Base-by-base conservation (phyloP, 306 rosid genomes). In the Echinosophora koreensis region DNA sequence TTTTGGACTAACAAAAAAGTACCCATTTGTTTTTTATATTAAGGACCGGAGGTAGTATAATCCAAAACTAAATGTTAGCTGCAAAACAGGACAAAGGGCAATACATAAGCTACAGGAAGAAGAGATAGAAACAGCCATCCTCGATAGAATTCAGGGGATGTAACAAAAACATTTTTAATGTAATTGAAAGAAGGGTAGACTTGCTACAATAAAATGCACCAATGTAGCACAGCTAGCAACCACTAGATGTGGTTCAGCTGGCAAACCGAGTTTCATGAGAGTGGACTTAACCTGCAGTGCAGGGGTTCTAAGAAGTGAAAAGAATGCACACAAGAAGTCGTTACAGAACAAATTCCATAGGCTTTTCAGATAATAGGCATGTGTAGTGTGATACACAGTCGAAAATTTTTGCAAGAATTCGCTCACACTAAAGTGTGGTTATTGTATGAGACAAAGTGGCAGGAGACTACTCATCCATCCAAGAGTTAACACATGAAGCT, bases 141-240 rank as follows among this genome's bases (percentile, higher is more conserved):
- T 22, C 13, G 35, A 54, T 55, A 70, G 84, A 82, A 64, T n/a
- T 34, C 46, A 46, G 58, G 42, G 71, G 47, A 79, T 47, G 51
- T 5, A 47, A 22, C 46, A 46, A 74, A 79, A 41, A 1, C 35
- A 59, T 30, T 67, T 34, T 68, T 51, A 47, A 59, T 65, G 27
- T 42, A 17, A 73, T 32, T 47, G 56, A 77, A 68, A 52, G 64
- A 39, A 22, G n/a, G 42, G 13, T 60, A 58, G 64, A 37, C 44
- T 74, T 59, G 72, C 50, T 39, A 65, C 66, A 71, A 12, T 56
- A 71, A 46, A 65, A 71, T 46, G 16, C 16, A 9, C 0, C 12
- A 56, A 71, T 46, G 52, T 30, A 34, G 14, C 37, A 64, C 37
- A 64, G 67, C 61, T 13, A 30, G 67, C 50, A 52, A 52, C 44